Base-by-base conservation (phyloP, 1,284 basidiomycete species). In the Ustilago lituana region DNA sequence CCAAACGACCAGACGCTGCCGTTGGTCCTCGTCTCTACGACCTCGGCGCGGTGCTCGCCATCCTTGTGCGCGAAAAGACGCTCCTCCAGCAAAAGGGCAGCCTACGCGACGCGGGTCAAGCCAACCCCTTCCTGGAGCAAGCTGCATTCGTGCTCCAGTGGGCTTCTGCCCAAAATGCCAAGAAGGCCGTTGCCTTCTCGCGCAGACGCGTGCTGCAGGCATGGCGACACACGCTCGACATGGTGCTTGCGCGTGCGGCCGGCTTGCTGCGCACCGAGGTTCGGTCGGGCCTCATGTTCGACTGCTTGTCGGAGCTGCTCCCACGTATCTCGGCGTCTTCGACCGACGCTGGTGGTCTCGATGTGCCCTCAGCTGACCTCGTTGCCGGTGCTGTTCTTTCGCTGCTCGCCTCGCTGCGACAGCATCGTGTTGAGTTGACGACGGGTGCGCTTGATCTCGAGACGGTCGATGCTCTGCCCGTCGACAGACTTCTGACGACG, bases 371-470 rank as follows among this genome's bases (percentile, higher is more conserved):
- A 0, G 87, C 90, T 2, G 87, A 94, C 29, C 84, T 95, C 6
- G 85, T 96, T 3, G 89, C 91, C 1, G 93, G 95, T 75, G 88
- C 89, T 0, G 87, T 91, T 4, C 82, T 98, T 19, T 90, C 91
- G 0, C 86, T 89, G 5, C 89, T 95, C 61, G 93, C 92, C 4
- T 92, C 92, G 74, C 83, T 98, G 23, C 65, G 74, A 48, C 67
- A 70, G 35, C 64, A 77, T 31, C 67, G 73, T 12, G 50, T 53
- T 19, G 69, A 72, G 49, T 41, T 72, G 44, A 64, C 63, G 9
- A 51, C 64, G 4, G 61, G 65, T 5, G 57, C 62, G 4, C 23
- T 58, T 31, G 79, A 62, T 36, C 87, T 69, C 27, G 64, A 71
- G 20, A 50, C 44, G 1, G 59, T 63, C 3, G 70, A 65, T 17